Conservation (phyloP, 1,284 basidiomycete species). For the Pseudozyma tsukubaensis region DNA sequence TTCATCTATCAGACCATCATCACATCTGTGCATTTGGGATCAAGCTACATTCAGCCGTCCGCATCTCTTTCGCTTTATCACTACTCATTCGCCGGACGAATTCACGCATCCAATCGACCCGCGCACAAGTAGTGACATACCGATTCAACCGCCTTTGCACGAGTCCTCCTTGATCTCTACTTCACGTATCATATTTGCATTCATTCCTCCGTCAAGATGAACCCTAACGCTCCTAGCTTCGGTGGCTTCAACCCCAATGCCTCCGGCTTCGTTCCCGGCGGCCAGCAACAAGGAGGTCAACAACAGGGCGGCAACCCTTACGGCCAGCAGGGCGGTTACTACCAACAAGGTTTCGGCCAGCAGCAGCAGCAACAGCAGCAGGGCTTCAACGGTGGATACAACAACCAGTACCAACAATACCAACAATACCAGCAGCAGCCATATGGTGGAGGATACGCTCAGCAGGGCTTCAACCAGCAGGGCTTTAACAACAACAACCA, state of each 20-base stretch:
- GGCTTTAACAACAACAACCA: slow-evolving; percentile 43
- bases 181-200: neutral
- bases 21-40: no score
- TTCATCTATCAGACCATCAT: slow-evolving; percentile 6
- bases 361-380: slow-evolving; percentile 34
- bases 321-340: slow-evolving; percentile 48
- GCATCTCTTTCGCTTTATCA: neutral
- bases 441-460: slow-evolving; percentile 45
- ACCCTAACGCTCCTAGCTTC: slow-evolving; percentile 68
- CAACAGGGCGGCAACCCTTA: slow-evolving; percentile 40
- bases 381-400: slow-evolving; percentile 42
- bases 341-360: slow-evolving; percentile 48
- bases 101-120: neutral
- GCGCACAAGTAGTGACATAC: neutral
- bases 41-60: no score
- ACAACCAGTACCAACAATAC: slow-evolving; percentile 40
- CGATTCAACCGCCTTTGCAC: no score
- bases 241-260: slow-evolving; percentile 65
- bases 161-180: neutral
- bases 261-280: slow-evolving; percentile 63
- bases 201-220: slow-evolving; percentile 46
- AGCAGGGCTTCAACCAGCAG: slow-evolving; percentile 45
- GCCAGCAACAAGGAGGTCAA: slow-evolving; percentile 47
- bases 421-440: slow-evolving; percentile 45
- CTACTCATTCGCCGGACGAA: neutral